A percentile compares a stretch with the other conserved stretches of the same genome.
Evolutionary conservation across 345 rosid genomes (phyloP).

Genomic region (Arabis alpina): DNA sequence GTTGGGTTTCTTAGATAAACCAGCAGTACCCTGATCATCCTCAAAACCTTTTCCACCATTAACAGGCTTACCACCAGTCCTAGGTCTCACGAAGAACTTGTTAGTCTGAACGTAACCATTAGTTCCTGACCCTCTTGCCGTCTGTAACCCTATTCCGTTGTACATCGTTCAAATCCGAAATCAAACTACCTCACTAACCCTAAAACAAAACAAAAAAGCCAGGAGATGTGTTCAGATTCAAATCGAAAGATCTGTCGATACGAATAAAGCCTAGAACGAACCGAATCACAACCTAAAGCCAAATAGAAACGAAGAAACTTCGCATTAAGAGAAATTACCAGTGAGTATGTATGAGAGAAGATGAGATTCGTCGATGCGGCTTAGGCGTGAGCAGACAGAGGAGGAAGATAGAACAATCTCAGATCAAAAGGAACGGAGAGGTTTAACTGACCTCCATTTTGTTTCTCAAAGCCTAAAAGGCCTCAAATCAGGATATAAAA

Average conservation of each 20-base stretch:
- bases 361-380: conserved; percentile 25
- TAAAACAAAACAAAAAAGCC: not conserved
- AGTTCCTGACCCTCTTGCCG: conserved; percentile 97
- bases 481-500: not conserved
- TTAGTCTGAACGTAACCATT: conserved; percentile 90
- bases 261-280: conserved; percentile 11
- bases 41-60: conserved; percentile 66
- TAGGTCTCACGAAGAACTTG: conserved; percentile 81
- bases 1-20: conserved; percentile 80
- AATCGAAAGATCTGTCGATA: conserved; percentile 26
- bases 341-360: conserved; percentile 12
- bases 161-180: conserved; percentile 54
- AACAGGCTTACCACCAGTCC: conserved; percentile 64
- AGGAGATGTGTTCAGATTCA: conserved; percentile 39
- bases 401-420: conserved; percentile 10
- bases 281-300: not conserved
- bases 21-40: conserved; percentile 80
- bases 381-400: not conserved
- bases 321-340: conserved; percentile 19
- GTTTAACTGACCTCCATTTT: conserved; percentile 1
- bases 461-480: not conserved
- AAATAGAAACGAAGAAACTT: not conserved
- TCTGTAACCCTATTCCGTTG: conserved; percentile 92
- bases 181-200: conserved; percentile 18
- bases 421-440: not conserved